Conservation (phyloP, 352 stramenopile genomes). For the Globisporangium paddicum region DNA sequence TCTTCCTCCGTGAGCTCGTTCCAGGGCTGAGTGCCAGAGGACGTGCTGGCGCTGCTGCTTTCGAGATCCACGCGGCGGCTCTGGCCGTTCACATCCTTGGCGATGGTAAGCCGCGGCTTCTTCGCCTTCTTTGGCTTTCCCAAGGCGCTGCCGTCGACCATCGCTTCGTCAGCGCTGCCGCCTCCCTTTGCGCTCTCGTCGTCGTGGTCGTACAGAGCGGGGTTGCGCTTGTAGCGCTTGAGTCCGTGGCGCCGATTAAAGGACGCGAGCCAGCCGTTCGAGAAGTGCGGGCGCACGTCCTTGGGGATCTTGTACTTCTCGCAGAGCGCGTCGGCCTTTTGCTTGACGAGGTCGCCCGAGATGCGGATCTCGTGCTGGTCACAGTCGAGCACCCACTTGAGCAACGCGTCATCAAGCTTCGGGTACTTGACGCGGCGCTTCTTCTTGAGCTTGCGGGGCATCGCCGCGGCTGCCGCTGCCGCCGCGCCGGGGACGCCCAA, state of each 20-base stretch:
- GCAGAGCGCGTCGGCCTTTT: conserved; percentile 29
- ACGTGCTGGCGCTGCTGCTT: neutral
- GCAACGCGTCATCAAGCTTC: conserved; percentile 41
- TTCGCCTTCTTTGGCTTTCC: conserved; percentile 1
- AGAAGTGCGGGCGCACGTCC: conserved; percentile 37
- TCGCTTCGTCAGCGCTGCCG: neutral
- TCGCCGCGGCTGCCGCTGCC: too few species aligned
- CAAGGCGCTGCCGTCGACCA: neutral
- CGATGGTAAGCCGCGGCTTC: conserved; percentile 5
- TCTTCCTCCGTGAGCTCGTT: conserved; percentile 16
- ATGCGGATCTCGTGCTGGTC: conserved; percentile 22
- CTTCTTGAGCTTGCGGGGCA: conserved; percentile 5
- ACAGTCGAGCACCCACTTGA: conserved; percentile 40
- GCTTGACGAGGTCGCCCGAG: conserved; percentile 30
- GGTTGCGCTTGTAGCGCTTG: conserved; percentile 11
- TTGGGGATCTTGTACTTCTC: conserved; percentile 25
- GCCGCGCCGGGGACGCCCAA: neutral
- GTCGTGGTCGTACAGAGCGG: neutral
- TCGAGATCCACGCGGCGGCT: conserved; percentile 3
- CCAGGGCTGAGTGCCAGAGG: neutral
- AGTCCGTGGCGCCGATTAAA: conserved; percentile 45
- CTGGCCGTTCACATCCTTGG: conserved; percentile 9
- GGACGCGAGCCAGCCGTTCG: conserved; percentile 53
- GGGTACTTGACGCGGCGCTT: conserved; percentile 40
- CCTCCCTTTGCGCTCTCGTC: neutral